Evolutionary conservation across 225 moss, liverwort and hornwort species (phyloP), one percentile per base, ranked within the genome.

Genomic region (Anthoceros angustus): DNA sequence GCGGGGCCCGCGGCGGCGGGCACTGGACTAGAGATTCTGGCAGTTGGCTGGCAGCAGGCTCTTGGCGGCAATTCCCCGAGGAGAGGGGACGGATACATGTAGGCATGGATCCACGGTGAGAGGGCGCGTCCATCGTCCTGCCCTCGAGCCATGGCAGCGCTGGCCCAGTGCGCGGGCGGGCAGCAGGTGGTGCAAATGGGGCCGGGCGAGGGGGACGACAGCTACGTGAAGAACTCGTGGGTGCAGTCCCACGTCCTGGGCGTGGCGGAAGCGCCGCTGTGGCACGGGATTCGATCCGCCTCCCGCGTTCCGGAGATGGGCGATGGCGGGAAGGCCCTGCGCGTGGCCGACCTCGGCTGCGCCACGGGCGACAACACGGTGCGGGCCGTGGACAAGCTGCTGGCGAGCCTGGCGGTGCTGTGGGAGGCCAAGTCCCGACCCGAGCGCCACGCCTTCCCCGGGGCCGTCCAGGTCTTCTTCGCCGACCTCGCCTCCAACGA

Each of bases 401-500:
- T 74, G 14, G 66, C 66, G n/a, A 66, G 65, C 21, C 68, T 79
- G 43, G 39, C 39, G 7, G 68, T 74, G 21, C 38, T 23, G 0
- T 66, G 73, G 38, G 66, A 64, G 16, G 49, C 50, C 20, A 73
- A 79, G 5, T 16, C 32, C 32, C 2, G 32, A 4, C 2, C 32
- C 32, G 32, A 4, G 32, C 1, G 1, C 32, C 32, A 4, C 2
- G 32, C 1, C 1, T 32, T 32, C 32, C 32, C 32, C 32, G 32
- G 4, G 1, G 1, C 32, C 32, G 32, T 80, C 4, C 48, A 77
- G 45, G 70, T 75, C 64, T 79, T 70, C n/a, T 79, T 73, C 55
- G 75, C 79, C 0, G 79, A 79, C 70, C 79, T 79, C 48, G 72
- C 79, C 21, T 72, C 79, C 18, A 79, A 79, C 40, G 79, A 79